Conservation (phyloP, 2,329 filamentous ascomycete species). For the Parastagonospora nodorum region DNA sequence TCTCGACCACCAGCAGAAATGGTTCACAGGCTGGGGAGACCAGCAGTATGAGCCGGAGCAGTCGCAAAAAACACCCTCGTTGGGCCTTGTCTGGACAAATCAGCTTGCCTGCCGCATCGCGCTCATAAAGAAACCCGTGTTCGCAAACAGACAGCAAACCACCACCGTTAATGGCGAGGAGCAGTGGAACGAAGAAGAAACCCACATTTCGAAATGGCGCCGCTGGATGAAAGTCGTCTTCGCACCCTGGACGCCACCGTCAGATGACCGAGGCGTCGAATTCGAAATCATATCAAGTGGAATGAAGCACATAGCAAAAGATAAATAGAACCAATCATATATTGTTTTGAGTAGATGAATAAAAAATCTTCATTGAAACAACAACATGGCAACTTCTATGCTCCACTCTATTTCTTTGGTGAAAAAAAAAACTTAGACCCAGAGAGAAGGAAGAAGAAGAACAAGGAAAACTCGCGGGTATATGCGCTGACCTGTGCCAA, state of each 20-base stretch:
- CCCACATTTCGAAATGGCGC: conserved; percentile 64
- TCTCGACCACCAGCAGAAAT: conserved; percentile 88
- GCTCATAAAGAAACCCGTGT: conserved; percentile 71
- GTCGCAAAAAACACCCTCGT: conserved; percentile 76
- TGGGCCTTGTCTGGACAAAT: conserved; percentile 89
- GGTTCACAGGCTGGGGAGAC: conserved; percentile 96
- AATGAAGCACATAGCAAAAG: conserved; percentile 26
- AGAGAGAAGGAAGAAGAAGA: conserved; percentile 16
- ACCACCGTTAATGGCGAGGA: conserved; percentile 43
- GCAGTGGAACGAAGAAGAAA: conserved; percentile 47
- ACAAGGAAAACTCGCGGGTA: not conserved
- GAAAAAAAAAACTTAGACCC: not conserved
- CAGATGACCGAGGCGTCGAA: conserved; percentile 62
- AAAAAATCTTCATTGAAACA: too few relatives aligned
- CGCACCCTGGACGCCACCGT: conserved; percentile 71
- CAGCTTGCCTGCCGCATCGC: conserved; percentile 84
- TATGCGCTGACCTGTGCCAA: not conserved
- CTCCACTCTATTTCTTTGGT: too few relatives aligned
- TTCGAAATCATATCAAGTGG: conserved; percentile 67
- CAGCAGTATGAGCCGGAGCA: conserved; percentile 36
- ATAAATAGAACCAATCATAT: not conserved
- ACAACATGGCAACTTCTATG: too few relatives aligned
- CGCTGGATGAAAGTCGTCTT: conserved; percentile 90
- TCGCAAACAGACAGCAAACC: conserved; percentile 30
- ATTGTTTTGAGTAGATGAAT: too few relatives aligned